Evolutionary conservation across 305 asterid species (phyloP), one percentile per base, ranked within the genome.

Genomic region (Striga hermonthica): DNA sequence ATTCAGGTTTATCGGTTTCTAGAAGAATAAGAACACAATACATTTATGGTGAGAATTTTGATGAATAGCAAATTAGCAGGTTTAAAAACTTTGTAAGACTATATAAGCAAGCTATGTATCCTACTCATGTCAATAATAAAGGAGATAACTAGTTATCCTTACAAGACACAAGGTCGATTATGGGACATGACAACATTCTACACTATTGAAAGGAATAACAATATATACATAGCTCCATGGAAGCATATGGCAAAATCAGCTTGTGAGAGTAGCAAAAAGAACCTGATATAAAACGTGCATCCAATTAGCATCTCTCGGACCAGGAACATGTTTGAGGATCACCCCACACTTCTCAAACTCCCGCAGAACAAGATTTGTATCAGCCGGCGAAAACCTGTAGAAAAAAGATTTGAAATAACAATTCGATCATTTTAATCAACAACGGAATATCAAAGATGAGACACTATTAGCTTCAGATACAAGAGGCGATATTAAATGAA

Each of bases 231-330:
- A 41, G 15, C 36, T 14, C 37, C 12, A 37, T 7, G 41, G 67
- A 39, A 62, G 4, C 34, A 50, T 4, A 49, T 7, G 34, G 14
- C 36, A 49, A 62, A 13, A 58, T 53, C 8, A 59, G 53, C 66
- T 57, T 16, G 63, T 57, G 10, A 63, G 22, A 68, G 67, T 41
- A 62, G 65, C 58, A 67, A 50, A 66, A 28, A 9, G 41, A 63
- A 94, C 99, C 99, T 90, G 95, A 71, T 94, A 94, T 14, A 94
- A 76, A 74, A 94, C 84, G 76, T 94, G 96, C 95, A 90, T 94
- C 99, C 99, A 94, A 70, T 94, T 94, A 71, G 99, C 91, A 62
- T 82, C 83, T 83, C 97, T 84, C 62, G 96, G 95, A 52, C 99
- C 99, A 65, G 97, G 93, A 80, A 94, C 79, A 69, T 94, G 97